Evolutionary conservation across 2,329 filamentous ascomycete genomes (phyloP).

Genomic region (Venturia pyrina): DNA sequence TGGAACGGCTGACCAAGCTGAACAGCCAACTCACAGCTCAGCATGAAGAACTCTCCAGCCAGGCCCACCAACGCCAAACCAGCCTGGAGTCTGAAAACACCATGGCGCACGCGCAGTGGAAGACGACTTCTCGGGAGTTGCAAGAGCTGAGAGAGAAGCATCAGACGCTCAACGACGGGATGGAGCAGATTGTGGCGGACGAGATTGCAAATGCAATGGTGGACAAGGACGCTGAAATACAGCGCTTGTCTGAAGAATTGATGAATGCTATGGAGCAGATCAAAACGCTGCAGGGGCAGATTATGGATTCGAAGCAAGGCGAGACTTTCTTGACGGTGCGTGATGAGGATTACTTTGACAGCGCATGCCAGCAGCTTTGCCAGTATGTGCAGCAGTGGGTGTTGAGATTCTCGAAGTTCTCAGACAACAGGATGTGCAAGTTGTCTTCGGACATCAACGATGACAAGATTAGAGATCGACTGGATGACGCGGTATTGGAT

Average conservation of each 20-base stretch:
- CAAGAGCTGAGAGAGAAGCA: slow-evolving; percentile 57
- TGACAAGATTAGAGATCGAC: slow-evolving; percentile 84
- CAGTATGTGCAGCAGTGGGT: slow-evolving; percentile 98
- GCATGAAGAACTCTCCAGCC: slow-evolving; percentile 64
- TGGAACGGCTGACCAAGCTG: slow-evolving; percentile 67
- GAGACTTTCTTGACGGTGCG: slow-evolving; percentile 70
- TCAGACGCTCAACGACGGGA: slow-evolving; percentile 48
- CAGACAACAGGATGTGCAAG: slow-evolving; percentile 80
- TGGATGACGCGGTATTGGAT: slow-evolving; percentile 90
- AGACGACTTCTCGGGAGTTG: slow-evolving; percentile 57
- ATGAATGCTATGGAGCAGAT: slow-evolving; percentile 57
- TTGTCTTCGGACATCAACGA: slow-evolving; percentile 76
- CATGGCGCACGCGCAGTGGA: slow-evolving; percentile 40
- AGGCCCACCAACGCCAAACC: slow-evolving; percentile 63
- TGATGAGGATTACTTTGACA: slow-evolving; percentile 93
- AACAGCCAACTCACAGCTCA: slow-evolving; percentile 71
- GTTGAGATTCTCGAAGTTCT: slow-evolving; percentile 93
- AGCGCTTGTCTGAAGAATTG: slow-evolving; percentile 66
- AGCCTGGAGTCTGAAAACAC: slow-evolving; percentile 57
- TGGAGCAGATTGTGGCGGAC: slow-evolving; percentile 51
- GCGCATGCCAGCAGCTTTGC: slow-evolving; percentile 86
- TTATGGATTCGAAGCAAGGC: slow-evolving; percentile 45
- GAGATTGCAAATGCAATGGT: slow-evolving; percentile 57
- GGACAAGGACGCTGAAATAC: slow-evolving; percentile 77
- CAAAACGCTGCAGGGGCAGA: slow-evolving; percentile 48